Conservation (phyloP, 2,329 filamentous ascomycete species). For the Alternaria longipes region DNA sequence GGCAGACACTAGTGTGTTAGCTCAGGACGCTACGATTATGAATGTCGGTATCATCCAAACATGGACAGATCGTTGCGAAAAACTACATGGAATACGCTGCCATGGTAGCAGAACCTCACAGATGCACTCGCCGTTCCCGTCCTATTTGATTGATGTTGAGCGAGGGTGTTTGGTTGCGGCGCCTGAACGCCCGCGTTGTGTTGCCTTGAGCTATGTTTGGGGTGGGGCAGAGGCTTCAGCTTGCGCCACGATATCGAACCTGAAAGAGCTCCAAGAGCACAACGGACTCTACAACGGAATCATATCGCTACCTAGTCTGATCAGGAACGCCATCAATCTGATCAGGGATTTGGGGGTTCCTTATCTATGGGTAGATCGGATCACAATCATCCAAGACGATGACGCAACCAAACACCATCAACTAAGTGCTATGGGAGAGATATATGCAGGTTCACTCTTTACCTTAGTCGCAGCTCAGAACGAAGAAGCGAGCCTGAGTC, state of each 20-base stretch:
- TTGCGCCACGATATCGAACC: background rate
- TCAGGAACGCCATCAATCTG: conserved; percentile 22
- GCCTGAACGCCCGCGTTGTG: conserved; percentile 16
- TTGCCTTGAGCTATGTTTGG: conserved; percentile 22
- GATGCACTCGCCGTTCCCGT: background rate
- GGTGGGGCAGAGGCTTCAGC: background rate
- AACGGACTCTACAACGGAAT: conserved; percentile 1
- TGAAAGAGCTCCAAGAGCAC: background rate
- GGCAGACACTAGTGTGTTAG: background rate
- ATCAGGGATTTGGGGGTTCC: conserved; percentile 6
- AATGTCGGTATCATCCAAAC: background rate
- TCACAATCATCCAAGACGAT: conserved; percentile 22
- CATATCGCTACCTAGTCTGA: conserved; percentile 14
- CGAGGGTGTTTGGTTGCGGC: conserved; percentile 10
- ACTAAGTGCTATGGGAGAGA: conserved; percentile 21
- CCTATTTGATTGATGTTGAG: conserved; percentile 18
- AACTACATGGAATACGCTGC: background rate
- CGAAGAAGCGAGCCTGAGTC: conserved; percentile 12
- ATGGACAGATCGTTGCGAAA: background rate
- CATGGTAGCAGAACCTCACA: background rate
- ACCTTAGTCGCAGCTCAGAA: conserved; percentile 25
- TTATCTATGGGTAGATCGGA: conserved; percentile 18
- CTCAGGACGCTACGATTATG: background rate
- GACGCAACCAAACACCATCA: conserved; percentile 13
- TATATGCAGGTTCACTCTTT: conserved; percentile 23